phyloP scores from a whole-genome alignment of 306 rosid genomes.

The Prunus mira region DNA sequence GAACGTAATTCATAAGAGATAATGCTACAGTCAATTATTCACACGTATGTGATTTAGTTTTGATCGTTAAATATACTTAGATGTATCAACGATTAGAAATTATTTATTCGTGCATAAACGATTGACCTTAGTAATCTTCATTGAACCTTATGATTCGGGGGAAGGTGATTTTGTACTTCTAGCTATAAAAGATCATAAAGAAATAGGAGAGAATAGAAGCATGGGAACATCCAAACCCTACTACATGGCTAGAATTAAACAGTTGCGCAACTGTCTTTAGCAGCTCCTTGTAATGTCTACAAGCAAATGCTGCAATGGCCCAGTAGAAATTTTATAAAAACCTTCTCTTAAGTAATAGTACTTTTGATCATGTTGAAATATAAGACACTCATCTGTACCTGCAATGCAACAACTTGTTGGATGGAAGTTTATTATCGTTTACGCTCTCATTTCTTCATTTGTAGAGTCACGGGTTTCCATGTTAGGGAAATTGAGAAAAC shows the following conservation, averaged over 20 bases:
- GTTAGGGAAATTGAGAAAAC: slow-evolving; percentile 18
- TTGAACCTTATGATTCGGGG: no score
- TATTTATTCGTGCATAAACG: no score
- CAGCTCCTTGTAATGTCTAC: neutral
- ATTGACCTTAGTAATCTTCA: no score
- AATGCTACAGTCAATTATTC: neutral
- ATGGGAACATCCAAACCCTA: neutral
- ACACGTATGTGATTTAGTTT: no score
- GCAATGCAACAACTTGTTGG: slow-evolving; percentile 1
- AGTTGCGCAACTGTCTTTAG: slow-evolving; percentile 1
- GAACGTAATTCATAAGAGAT: no score
- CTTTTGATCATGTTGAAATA: no score
- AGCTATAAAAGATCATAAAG: no score
- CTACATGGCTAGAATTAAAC: neutral
- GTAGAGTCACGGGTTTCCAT: slow-evolving; percentile 16
- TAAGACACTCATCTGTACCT: neutral
- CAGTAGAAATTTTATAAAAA: neutral
- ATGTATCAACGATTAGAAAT: no score
- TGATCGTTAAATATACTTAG: no score
- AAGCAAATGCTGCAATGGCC: neutral
- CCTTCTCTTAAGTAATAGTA: neutral
- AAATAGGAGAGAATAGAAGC: no score
- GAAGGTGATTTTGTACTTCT: no score
- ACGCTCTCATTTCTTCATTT: slow-evolving; percentile 18
- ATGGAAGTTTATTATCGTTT: neutral